phyloP scores from a whole-genome alignment of 768 basidiomycete genomes.

The Tricholoma matsutake region DNA sequence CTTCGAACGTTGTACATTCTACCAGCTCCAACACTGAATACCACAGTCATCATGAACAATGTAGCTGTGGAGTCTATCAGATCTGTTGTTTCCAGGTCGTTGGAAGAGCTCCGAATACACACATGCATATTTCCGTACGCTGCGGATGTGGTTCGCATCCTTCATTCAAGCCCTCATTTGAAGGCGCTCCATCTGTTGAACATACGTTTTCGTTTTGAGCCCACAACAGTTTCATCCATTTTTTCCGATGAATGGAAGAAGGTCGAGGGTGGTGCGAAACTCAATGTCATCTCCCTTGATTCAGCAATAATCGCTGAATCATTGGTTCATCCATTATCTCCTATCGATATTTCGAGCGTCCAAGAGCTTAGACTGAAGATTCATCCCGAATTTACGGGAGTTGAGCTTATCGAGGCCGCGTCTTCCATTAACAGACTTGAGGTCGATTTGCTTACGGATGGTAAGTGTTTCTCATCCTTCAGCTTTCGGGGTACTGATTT shows the following conservation, averaged over 20 bases:
- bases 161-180: neutral
- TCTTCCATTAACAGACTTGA: conserved; percentile 4
- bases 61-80: neutral
- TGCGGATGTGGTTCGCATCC: neutral
- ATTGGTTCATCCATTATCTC: neutral
- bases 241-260: neutral
- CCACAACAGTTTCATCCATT: neutral
- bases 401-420: neutral
- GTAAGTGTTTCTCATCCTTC: conserved; percentile 2
- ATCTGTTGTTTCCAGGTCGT: neutral
- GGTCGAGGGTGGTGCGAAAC: neutral
- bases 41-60: neutral
- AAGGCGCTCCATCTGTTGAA: neutral
- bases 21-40: neutral
- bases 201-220: neutral
- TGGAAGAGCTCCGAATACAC: neutral
- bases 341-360: conserved; percentile 4
- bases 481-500: conserved; percentile 17
- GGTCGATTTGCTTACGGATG: conserved; percentile 6
- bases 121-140: neutral
- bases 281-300: neutral
- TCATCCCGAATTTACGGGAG: neutral
- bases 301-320: neutral
- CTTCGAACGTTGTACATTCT: neutral
- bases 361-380: neutral